Evolutionary conservation across 768 basidiomycete species (phyloP), one percentile per base, ranked within the genome.

Genomic region (Rhodotorula graminis): DNA sequence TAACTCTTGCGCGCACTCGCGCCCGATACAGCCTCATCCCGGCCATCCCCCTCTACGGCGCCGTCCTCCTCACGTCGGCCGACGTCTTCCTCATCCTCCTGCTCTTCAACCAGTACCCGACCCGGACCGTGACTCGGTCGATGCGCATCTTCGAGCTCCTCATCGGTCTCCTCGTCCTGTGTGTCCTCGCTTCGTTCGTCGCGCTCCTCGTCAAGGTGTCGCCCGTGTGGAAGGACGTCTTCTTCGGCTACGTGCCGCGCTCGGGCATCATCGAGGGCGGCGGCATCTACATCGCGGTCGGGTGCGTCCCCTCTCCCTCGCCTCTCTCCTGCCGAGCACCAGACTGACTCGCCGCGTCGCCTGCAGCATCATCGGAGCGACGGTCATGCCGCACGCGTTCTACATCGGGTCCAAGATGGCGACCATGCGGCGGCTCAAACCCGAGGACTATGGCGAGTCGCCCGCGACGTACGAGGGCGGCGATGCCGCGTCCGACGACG

Each of bases 351-450:
- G 37, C 19, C 12, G 19, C 9, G 8, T 27, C 7, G 8, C 27
- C 2, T 37, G 37, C 65, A 89, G 89, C 50, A 88, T 91, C 62
- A 78, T 90, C 2, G 89, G 90, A 44, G 91, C 92, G 2, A 96
- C 92, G 6, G 88, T 93, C 70, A 94, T 94, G 93, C 93, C 93
- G 0, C 93, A 94, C 80, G 89, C 89, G 70, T 84, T 96, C n/a
- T 93, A 90, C 83, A 84, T 96, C 25, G 93, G 93, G 11, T 92
- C 91, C 6, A 86, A 67, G 44, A 86, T 96, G 10, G 89, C 92
- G 5, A 92, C 91, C 0, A 90, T 93, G 79, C 88, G 93, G 69
- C 84, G 93, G 58, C 78, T 91, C 23, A 82, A 83, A 2, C 81
- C 81, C 50, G 60, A 67, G 31, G 66, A 67, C 3, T 72, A 72